Percentiles rank a stretch among this genome's conserved stretches.
phyloP scores from a whole-genome alignment of 306 rosid genomes.

The Luffa aegyptiaca region DNA sequence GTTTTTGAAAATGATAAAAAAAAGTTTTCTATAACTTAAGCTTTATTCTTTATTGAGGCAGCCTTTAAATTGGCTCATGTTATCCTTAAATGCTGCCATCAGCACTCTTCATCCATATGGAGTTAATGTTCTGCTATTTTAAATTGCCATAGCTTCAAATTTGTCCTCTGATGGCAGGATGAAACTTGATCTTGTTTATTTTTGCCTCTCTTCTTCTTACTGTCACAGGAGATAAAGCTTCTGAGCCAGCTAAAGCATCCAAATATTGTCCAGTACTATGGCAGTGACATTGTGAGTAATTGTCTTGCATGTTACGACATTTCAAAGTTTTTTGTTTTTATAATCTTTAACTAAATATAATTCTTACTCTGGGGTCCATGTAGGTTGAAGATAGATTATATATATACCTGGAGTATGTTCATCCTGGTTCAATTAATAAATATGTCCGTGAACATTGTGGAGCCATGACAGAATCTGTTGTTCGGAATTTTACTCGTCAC shows the following conservation, averaged over 20 bases:
- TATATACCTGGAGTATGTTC: conserved; percentile 84
- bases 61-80: not conserved
- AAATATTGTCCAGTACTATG: conserved; percentile 90
- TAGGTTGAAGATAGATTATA: conserved; percentile 74
- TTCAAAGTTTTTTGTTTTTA: conserved; percentile 3
- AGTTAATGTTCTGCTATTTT: not conserved
- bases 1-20: not conserved
- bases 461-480: conserved; percentile 90
- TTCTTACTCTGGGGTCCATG: conserved; percentile 15
- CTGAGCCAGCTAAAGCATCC: conserved; percentile 85
- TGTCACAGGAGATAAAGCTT: conserved; percentile 75
- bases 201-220: conserved; percentile 10
- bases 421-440: conserved; percentile 91
- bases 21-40: not conserved
- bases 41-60: not conserved
- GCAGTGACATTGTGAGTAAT: conserved; percentile 80
- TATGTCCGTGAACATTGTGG: conserved; percentile 91
- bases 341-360: not conserved
- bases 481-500: conserved; percentile 87
- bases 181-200: not conserved
- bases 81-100: not conserved
- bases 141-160: not conserved
- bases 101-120: not conserved
- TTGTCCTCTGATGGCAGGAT: not conserved
- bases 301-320: conserved; percentile 16